Percentiles rank a stretch among this genome's conserved stretches.
These are phyloP conservation scores for Aspergillus udagawae DNA, from an alignment of 2,329 filamentous ascomycete species.

Conservation along the genomic window DNA sequence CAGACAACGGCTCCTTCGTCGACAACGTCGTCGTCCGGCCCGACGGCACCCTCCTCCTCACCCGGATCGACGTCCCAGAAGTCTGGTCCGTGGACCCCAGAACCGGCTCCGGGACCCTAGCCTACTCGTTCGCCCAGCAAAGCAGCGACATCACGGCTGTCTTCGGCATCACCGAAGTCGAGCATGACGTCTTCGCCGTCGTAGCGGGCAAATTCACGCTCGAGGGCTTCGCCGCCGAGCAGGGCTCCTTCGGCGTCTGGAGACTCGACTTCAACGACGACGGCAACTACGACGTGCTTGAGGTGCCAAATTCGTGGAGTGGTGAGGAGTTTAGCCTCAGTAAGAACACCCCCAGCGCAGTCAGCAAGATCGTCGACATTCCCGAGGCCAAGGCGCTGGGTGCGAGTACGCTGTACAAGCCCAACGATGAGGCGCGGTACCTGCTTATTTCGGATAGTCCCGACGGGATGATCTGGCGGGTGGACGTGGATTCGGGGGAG, in stretches of 20 bases:
- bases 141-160: background rate
- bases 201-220: background rate
- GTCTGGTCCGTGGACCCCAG: background rate
- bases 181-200: background rate
- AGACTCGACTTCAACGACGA: slow-evolving; percentile 13
- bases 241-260: background rate
- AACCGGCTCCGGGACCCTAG: background rate
- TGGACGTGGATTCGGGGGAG: slow-evolving; percentile 15
- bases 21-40: slow-evolving; percentile 16
- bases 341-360: background rate
- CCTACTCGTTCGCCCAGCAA: background rate
- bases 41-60: slow-evolving; percentile 18
- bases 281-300: slow-evolving; percentile 20
- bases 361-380: background rate
- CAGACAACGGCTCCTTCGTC: slow-evolving; percentile 22
- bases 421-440: background rate
- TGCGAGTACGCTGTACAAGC: background rate
- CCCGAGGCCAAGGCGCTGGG: background rate
- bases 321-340: too few species aligned
- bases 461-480: slow-evolving; percentile 17
- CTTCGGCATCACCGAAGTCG: background rate
- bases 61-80: slow-evolving; percentile 13
- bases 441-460: background rate
- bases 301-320: too few species aligned
- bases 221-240: background rate